phyloP scores from a whole-genome alignment of 495 filamentous ascomycete genomes.

The Collariella sp. region DNA sequence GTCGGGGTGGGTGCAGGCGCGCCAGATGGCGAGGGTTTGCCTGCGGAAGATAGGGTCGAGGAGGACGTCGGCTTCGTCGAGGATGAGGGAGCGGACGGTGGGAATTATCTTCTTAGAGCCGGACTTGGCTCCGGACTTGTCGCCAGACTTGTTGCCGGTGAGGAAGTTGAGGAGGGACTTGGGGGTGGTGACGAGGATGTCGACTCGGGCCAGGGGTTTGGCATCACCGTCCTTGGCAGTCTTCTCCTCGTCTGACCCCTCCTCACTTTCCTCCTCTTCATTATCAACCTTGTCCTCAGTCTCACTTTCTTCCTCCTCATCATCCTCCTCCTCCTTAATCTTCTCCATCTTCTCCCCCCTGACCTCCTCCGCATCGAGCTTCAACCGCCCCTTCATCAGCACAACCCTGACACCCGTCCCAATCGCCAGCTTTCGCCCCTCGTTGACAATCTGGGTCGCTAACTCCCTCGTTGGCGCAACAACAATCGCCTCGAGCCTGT shows the following conservation, averaged over 20 bases:
- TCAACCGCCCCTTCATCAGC: conserved; percentile 78
- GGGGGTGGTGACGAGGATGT: conserved; percentile 87
- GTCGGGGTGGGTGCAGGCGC: conserved; percentile 54
- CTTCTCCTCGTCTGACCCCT: conserved; percentile 27
- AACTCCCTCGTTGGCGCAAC: conserved; percentile 91
- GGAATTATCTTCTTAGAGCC: conserved; percentile 45
- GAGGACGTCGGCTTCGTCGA: conserved; percentile 94
- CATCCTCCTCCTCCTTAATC: conserved; percentile 35
- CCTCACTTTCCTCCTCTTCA: conserved; percentile 28
- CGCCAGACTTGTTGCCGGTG: conserved; percentile 39
- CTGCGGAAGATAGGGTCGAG: conserved; percentile 84
- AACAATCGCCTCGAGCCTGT: conserved; percentile 59
- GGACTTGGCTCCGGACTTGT: conserved; percentile 24
- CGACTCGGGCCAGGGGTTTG: conserved; percentile 52
- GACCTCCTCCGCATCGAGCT: conserved; percentile 43
- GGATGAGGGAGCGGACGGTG: conserved; percentile 59
- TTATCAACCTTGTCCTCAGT: conserved; percentile 16
- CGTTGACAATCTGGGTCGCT: conserved; percentile 84
- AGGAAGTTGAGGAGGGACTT: conserved; percentile 67
- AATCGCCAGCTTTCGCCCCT: conserved; percentile 69
- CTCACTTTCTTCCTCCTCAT: conserved; percentile 16
- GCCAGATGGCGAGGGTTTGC: conserved; percentile 84
- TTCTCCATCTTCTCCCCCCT: conserved; percentile 9
- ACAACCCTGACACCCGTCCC: conserved; percentile 74
- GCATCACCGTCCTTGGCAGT: conserved; percentile 9